phyloP scores from a whole-genome alignment of 164 flowering plant genomes.

The Tetrastigma voinierianum region DNA sequence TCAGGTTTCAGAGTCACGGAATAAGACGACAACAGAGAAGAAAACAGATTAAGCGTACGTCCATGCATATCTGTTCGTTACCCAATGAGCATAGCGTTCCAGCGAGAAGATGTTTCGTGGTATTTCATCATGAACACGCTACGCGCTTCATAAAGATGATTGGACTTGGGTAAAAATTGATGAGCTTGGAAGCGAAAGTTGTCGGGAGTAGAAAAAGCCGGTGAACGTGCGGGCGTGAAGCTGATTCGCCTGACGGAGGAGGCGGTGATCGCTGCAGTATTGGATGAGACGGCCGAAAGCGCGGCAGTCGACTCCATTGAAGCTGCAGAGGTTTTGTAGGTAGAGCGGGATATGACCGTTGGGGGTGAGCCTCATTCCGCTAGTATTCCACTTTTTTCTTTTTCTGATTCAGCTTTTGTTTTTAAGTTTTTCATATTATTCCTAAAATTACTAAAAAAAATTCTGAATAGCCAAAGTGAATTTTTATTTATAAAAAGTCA shows the following conservation, averaged over 20 bases:
- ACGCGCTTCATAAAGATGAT: constrained; percentile 34
- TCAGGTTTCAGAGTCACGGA: constrained; percentile 19
- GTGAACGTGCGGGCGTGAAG: constrained; percentile 58
- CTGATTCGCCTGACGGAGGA: constrained; percentile 47
- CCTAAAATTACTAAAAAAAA: no score
- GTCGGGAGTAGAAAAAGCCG: constrained; percentile 39
- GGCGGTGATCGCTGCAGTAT: constrained; percentile 43
- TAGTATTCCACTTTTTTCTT: no score
- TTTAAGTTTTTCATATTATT: no score
- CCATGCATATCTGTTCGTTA: constrained; percentile 30
- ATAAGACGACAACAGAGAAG: constrained; percentile 16
- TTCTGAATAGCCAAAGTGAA: no score
- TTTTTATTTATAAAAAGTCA: no score
- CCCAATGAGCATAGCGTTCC: constrained; percentile 63
- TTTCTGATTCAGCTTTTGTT: no score
- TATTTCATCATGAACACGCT: constrained; percentile 68
- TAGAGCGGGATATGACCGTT: constrained; percentile 16
- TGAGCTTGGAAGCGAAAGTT: constrained; percentile 67
- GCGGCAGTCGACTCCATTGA: constrained; percentile 29
- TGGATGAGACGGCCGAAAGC: constrained; percentile 52
- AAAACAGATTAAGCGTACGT: constrained; percentile 39
- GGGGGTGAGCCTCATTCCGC: constrained; percentile 19
- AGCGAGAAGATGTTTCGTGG: constrained; percentile 50
- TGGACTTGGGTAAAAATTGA: constrained; percentile 47
- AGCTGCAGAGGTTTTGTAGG: constrained; percentile 10